Conservation (phyloP, 495 filamentous ascomycete species). For the Massariosphaeria phaeospora region DNA sequence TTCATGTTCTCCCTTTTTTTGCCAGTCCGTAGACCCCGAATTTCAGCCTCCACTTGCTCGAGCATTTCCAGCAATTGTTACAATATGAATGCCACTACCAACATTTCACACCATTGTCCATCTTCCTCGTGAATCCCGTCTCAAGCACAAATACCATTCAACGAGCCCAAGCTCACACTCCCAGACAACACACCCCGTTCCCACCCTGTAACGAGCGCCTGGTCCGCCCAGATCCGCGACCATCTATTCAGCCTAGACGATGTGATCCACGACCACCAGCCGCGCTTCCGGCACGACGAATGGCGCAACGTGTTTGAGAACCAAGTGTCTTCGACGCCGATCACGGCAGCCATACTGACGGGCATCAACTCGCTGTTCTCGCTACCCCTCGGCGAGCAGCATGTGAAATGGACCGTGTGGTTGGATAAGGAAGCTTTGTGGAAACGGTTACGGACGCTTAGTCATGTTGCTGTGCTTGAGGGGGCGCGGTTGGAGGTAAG, state of each 20-base stretch:
- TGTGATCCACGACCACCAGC: conserved; percentile 47
- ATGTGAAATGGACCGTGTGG: conserved; percentile 35
- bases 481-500: conserved; percentile 48
- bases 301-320: conserved; percentile 44
- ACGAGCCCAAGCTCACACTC: neutral
- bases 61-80: too few species aligned
- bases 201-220: conserved; percentile 46
- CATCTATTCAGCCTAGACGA: conserved; percentile 32
- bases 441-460: conserved; percentile 54
- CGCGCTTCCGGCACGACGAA: conserved; percentile 52
- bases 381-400: conserved; percentile 46
- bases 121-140: too few species aligned
- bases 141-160: neutral
- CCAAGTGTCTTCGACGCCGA: conserved; percentile 43
- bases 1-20: too few species aligned
- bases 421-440: conserved; percentile 49
- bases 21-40: too few species aligned
- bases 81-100: too few species aligned
- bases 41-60: too few species aligned
- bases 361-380: conserved; percentile 47
- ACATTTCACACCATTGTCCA: too few species aligned
- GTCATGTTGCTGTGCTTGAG: conserved; percentile 54
- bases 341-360: conserved; percentile 38
- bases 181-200: conserved; percentile 23
- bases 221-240: conserved; percentile 53